Evolutionary conservation across 2,329 filamentous ascomycete species (phyloP), one percentile per base, ranked within the genome.

Genomic region (Ilyonectria mors-panacis): DNA sequence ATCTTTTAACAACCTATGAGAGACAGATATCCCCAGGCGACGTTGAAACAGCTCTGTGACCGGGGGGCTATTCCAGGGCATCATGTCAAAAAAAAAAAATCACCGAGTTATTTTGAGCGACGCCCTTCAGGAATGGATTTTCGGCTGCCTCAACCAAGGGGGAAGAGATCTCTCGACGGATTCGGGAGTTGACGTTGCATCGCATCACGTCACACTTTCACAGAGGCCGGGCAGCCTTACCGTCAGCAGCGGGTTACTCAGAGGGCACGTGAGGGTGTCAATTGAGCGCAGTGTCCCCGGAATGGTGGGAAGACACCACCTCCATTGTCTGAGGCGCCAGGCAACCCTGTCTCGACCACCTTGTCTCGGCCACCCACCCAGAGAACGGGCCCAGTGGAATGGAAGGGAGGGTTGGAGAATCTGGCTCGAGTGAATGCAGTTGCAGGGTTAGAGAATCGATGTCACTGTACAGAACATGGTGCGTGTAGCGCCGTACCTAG

Each of bases 211-310:
- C 48, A 62, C 58, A 28, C 59, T 65, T 60, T 54, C 19, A 47
- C 9, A 55, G 28, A 44, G 42, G 30, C 56, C 59, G 55, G 33
- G 60, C 66, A 71, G 73, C 68, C 71, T 68, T 62, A 45, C 54
- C 64, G 71, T 75, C 73, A 75, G 71, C 73, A 66, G 65, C 45
- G 61, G 45, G 56, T 65, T 67, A 66, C 65, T 58, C 59, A 66
- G 51, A 68, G 66, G 51, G 65, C 71, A 74, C 65, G 72, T 74
- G 73, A 74, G 70, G 55, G 39, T 61, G 58, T 56, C 55, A 57
- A 69, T 64, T 66, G 58, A 53, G 51, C 59, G 62, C n/a, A n/a
- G 30, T 47, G 44, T 47, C 57, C 51, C 64, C 51, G 63, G 65
- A 65, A 70, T 57, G 67, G 64, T 63, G 62, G 66, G 56, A 65